phyloP scores from a whole-genome alignment of 495 filamentous ascomycete genomes.

The Bacidia rubella region DNA sequence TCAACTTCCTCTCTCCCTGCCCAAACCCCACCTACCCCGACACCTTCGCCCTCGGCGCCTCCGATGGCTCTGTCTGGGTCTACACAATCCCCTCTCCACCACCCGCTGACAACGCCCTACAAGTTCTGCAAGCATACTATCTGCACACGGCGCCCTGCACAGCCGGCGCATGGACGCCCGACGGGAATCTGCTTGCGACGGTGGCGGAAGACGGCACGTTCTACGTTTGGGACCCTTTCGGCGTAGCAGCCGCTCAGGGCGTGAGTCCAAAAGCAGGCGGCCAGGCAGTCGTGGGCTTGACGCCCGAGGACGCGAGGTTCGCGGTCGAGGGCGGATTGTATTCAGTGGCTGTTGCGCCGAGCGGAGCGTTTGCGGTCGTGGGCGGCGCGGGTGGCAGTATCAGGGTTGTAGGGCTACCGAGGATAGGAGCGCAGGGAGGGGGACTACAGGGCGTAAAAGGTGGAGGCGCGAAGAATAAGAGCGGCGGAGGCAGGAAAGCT shows the following conservation, averaged over 20 bases:
- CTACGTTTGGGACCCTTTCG: constrained; percentile 88
- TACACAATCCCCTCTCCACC: constrained; percentile 52
- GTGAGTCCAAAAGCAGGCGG: constrained; percentile 53
- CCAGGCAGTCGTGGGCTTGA: constrained; percentile 67
- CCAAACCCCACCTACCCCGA: constrained; percentile 57
- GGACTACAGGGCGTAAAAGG: constrained; percentile 27
- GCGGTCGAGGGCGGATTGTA: constrained; percentile 82
- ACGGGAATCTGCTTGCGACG: constrained; percentile 78
- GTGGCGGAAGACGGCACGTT: constrained; percentile 81
- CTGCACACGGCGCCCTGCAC: constrained; percentile 77
- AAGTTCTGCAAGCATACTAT: constrained; percentile 81
- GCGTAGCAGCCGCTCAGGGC: constrained; percentile 62
- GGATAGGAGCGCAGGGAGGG: constrained; percentile 34
- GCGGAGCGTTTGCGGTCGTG: constrained; percentile 62
- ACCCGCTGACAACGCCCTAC: constrained; percentile 41
- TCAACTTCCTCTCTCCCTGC: constrained; percentile 79
- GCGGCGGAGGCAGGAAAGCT: constrained; percentile 27
- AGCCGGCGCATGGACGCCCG: constrained; percentile 79
- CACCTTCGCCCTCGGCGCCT: constrained; percentile 77
- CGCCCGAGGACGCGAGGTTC: constrained; percentile 73
- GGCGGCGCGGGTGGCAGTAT: constrained; percentile 80
- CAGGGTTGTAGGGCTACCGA: constrained; percentile 70
- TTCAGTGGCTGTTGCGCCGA: constrained; percentile 68
- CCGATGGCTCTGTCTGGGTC: constrained; percentile 92
- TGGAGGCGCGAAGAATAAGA: constrained; percentile 32